Conservation (phyloP, 2,329 filamentous ascomycete species). For the Coleophoma eucalyptorum region DNA sequence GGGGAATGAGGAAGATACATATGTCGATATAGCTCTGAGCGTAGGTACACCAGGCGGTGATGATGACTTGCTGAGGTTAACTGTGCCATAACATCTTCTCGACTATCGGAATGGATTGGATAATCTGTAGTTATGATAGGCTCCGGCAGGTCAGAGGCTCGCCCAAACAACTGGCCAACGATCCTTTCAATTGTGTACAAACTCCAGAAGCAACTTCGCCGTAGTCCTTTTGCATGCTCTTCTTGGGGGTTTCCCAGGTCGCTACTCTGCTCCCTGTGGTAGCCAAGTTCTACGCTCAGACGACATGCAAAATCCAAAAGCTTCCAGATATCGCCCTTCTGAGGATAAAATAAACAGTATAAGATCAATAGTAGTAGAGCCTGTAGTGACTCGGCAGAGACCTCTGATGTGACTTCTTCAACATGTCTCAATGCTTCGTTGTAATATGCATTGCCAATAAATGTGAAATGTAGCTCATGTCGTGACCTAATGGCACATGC, state of each 20-base stretch:
- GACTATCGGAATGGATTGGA: conserved; percentile 15
- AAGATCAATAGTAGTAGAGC: background rate
- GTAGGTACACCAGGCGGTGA: conserved; percentile 31
- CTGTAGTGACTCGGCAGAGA: background rate
- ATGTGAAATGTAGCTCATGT: conserved; percentile 19
- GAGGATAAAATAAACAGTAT: background rate
- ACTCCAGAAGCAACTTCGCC: conserved; percentile 27
- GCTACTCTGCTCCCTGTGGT: conserved; percentile 29
- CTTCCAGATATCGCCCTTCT: background rate
- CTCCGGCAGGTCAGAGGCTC: conserved; percentile 31
- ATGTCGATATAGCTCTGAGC: conserved; percentile 29
- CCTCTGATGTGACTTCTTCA: background rate
- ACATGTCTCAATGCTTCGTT: background rate
- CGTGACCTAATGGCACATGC: conserved; percentile 23
- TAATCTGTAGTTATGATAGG: conserved; percentile 32
- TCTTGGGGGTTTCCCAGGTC: conserved; percentile 20
- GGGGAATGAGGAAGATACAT: background rate
- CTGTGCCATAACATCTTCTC: conserved; percentile 15
- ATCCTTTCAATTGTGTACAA: conserved; percentile 32
- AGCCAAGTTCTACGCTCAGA: background rate
- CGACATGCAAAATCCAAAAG: background rate
- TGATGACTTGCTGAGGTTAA: conserved; percentile 26
- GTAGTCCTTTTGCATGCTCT: no score
- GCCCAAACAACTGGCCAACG: conserved; percentile 31
- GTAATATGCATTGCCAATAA: background rate